Evolutionary conservation across 805 yeast genomes (phyloP).

Genomic region (Starmerella scarabaei): DNA sequence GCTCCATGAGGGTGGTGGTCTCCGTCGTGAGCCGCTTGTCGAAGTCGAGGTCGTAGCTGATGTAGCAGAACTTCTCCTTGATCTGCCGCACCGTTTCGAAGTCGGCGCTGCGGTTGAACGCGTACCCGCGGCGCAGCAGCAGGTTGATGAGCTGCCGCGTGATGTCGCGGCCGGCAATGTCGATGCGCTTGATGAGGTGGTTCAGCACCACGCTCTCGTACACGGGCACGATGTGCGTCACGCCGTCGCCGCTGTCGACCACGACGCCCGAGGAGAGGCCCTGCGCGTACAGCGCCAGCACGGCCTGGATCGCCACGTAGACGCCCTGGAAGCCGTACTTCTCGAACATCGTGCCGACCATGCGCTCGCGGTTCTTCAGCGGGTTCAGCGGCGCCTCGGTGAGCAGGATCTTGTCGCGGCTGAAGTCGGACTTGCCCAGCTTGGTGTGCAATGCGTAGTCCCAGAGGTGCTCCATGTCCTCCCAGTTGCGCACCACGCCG

Average conservation of each 20-base stretch:
- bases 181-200: conserved; percentile 81
- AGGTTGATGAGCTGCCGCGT: conserved; percentile 89
- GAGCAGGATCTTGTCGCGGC: conserved; percentile 68
- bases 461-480: conserved; percentile 97
- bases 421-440: conserved; percentile 53
- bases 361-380: conserved; percentile 69
- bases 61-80: conserved; percentile 91
- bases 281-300: conserved; percentile 93
- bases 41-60: conserved; percentile 82
- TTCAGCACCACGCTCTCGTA: conserved; percentile 94
- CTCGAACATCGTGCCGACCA: conserved; percentile 91
- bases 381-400: conserved; percentile 99
- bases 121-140: conserved; percentile 88
- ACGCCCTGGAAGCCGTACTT: conserved; percentile 83
- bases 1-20: conserved; percentile 88
- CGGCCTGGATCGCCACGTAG: conserved; percentile 94
- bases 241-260: conserved; percentile 98
- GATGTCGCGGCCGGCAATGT: conserved; percentile 97
- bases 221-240: conserved; percentile 95
- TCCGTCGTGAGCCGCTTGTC: conserved; percentile 81
- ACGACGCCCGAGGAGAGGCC: conserved; percentile 95
- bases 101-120: conserved; percentile 96
- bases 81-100: conserved; percentile 97
- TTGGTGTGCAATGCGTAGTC: conserved; percentile 91
- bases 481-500: conserved; percentile 95